Conservation (phyloP, 306 rosid species). For the Glycine latifolia region DNA sequence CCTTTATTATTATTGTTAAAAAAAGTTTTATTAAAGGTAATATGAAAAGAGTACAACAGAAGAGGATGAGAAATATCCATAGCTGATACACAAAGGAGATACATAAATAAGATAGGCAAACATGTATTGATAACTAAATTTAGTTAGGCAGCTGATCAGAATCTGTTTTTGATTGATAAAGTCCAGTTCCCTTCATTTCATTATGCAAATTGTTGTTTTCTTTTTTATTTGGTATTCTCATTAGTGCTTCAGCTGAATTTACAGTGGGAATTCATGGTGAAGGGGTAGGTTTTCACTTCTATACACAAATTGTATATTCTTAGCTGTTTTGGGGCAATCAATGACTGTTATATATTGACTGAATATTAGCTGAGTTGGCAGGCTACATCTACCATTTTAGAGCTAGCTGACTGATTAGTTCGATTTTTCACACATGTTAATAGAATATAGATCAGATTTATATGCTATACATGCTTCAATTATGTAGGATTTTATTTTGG, state of each 20-base stretch:
- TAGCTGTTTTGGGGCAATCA: background rate
- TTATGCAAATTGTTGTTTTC: background rate
- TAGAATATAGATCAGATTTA: background rate
- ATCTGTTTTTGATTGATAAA: no score
- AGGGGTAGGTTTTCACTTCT: background rate
- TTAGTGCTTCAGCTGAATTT: background rate
- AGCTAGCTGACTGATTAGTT: background rate
- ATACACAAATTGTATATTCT: background rate
- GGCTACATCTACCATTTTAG: background rate
- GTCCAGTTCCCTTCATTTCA: slow-evolving; percentile 17
- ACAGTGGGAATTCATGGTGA: background rate
- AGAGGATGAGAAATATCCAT: slow-evolving; percentile 10
- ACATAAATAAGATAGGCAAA: no score
- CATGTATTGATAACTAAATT: no score
- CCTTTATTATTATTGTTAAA: slow-evolving; percentile 2
- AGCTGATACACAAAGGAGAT: no score
- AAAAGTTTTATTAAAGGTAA: slow-evolving; percentile 17
- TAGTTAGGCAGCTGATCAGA: no score
- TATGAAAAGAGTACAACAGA: background rate
- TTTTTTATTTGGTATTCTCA: background rate
- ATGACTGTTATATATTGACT: slow-evolving; percentile 9
- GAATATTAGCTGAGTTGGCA: background rate
- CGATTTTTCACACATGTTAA: background rate
- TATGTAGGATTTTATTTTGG: background rate
- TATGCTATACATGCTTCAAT: background rate